phyloP scores from a whole-genome alignment of 768 basidiomycete genomes.

The Xerocomellus intermedius region DNA sequence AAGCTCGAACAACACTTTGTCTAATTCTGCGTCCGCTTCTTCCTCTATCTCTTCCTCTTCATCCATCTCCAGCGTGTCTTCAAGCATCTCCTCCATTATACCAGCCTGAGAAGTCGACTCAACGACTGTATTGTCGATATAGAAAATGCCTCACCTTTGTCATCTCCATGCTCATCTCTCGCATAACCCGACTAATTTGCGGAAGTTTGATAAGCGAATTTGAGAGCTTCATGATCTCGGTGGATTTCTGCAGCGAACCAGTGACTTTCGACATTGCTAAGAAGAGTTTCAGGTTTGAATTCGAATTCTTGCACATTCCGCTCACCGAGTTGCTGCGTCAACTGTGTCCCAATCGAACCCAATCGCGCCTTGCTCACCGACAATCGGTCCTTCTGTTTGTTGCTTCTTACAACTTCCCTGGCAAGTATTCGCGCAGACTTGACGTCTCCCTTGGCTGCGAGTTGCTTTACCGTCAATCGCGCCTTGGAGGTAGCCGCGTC shows the following conservation, averaged over 20 bases:
- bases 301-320: constrained; percentile 7
- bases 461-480: constrained; percentile 75
- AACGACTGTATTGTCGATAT: not conserved
- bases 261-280: constrained; percentile 96
- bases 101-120: constrained; percentile 64
- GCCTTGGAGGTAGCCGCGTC: constrained; percentile 82
- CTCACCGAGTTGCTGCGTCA: constrained; percentile 90
- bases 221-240: constrained; percentile 99
- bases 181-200: constrained; percentile 89
- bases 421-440: constrained; percentile 93
- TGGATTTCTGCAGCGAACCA: constrained; percentile 95
- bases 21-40: constrained; percentile 96
- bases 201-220: constrained; percentile 90
- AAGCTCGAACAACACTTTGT: constrained; percentile 92
- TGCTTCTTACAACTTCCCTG: constrained; percentile 89
- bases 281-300: not conserved
- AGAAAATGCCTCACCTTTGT: constrained; percentile 69
- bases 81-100: constrained; percentile 97
- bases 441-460: constrained; percentile 87
- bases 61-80: constrained; percentile 86
- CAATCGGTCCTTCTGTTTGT: constrained; percentile 91
- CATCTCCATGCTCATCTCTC: constrained; percentile 99
- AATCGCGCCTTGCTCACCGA: constrained; percentile 91
- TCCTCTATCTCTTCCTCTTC: constrained; percentile 95
- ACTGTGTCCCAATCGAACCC: constrained; percentile 85